Percentiles rank a stretch among this genome's conserved stretches.
Conservation (phyloP, 176 grass and related monocot species). For the Aegilops bicornis region DNA sequence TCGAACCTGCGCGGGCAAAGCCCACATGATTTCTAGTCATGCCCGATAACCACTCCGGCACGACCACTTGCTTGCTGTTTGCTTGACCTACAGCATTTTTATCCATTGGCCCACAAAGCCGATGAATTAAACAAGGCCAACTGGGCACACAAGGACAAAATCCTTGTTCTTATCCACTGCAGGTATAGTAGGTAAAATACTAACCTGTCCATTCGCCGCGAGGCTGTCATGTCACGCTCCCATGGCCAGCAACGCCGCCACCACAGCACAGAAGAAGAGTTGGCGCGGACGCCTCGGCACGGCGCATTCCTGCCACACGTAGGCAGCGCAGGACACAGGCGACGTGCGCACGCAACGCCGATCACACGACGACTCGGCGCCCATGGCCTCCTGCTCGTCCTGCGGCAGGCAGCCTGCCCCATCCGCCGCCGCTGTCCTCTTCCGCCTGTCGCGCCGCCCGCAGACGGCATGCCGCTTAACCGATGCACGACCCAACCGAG, state of each 20-base stretch:
- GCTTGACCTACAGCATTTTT: too few relatives aligned
- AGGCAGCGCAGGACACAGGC: background rate
- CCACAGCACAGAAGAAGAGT: background rate
- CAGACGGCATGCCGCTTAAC: too few relatives aligned
- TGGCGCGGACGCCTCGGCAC: background rate
- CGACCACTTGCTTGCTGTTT: conserved; percentile 41
- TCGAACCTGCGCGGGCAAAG: conserved; percentile 64
- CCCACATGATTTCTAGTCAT: conserved; percentile 99
- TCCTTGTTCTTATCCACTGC: too few relatives aligned
- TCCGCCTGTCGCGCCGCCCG: background rate
- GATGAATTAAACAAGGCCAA: too few relatives aligned
- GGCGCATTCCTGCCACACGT: background rate
- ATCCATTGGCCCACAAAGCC: too few relatives aligned
- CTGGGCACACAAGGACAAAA: too few relatives aligned
- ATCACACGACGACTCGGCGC: background rate
- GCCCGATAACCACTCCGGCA: conserved; percentile 99
- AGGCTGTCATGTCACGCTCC: too few relatives aligned
- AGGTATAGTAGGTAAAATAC: too few relatives aligned
- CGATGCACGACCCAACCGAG: too few relatives aligned
- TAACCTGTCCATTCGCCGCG: too few relatives aligned
- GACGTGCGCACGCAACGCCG: background rate
- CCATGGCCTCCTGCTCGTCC: background rate
- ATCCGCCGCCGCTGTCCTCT: background rate
- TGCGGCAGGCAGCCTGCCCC: background rate
- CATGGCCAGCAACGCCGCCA: too few relatives aligned